phyloP scores from a whole-genome alignment of 805 yeast species.

The Ogataea populi-albae region DNA sequence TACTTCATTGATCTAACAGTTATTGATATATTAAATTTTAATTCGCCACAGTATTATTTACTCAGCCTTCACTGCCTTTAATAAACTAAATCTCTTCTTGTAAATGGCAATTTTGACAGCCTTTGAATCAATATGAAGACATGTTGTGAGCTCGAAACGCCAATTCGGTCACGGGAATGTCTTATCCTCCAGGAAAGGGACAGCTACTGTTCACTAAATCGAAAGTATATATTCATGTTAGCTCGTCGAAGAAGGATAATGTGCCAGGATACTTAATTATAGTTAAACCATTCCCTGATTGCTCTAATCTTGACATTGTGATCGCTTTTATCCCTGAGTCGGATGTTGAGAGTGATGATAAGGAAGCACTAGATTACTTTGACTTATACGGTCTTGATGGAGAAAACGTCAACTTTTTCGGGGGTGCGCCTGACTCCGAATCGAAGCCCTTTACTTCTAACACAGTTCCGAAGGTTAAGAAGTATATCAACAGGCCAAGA shows the following conservation, averaged over 20 bases:
- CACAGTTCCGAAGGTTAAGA: slow-evolving; percentile 25
- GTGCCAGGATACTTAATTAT: slow-evolving; percentile 74
- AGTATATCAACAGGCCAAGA: slow-evolving; percentile 51
- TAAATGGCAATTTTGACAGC: too few species aligned
- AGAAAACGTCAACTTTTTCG: slow-evolving; percentile 24
- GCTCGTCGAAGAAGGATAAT: slow-evolving; percentile 69
- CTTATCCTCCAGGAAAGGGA: slow-evolving; percentile 38
- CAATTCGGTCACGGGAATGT: background rate
- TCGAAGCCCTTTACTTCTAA: slow-evolving; percentile 11
- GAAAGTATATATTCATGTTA: slow-evolving; percentile 82
- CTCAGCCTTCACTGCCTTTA: too few species aligned
- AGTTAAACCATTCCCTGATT: slow-evolving; percentile 46
- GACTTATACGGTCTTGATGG: slow-evolving; percentile 39
- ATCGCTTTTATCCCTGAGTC: slow-evolving; percentile 71
- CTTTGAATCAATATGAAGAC: too few species aligned
- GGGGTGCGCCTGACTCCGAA: slow-evolving; percentile 13
- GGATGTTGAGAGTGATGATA: slow-evolving; percentile 29
- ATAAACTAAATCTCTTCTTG: too few species aligned
- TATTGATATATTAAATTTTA: too few species aligned
- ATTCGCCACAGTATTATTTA: too few species aligned
- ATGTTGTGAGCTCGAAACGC: background rate
- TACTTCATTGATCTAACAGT: too few species aligned
- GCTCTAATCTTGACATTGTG: slow-evolving; percentile 52
- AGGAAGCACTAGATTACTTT: slow-evolving; percentile 33
- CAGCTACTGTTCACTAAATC: slow-evolving; percentile 56